A percentile compares a stretch with the other conserved stretches of the same genome.
Conservation (phyloP, 2,329 filamentous ascomycete genomes). For the Aureobasidium sp. region DNA sequence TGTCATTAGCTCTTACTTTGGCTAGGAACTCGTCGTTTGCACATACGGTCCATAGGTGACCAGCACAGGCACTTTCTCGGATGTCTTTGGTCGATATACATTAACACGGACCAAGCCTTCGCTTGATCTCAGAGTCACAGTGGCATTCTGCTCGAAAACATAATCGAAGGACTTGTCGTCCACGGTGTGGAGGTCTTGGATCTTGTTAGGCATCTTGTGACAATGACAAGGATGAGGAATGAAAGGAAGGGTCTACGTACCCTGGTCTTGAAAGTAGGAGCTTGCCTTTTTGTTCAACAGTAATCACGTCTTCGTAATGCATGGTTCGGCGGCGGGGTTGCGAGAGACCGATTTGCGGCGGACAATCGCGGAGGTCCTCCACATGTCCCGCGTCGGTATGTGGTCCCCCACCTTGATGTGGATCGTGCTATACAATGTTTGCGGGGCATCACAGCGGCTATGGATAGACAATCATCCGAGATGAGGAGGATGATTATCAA, state of each 20-base stretch:
- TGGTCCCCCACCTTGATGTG: neutral
- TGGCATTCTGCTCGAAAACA: slow-evolving; percentile 29
- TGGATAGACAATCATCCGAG: neutral
- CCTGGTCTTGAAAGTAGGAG: neutral
- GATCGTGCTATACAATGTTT: neutral
- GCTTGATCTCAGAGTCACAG: slow-evolving; percentile 25
- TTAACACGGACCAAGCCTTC: slow-evolving; percentile 29
- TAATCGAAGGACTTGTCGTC: slow-evolving; percentile 28
- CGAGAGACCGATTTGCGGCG: neutral
- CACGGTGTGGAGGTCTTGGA: slow-evolving; percentile 27
- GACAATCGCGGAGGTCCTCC: slow-evolving; percentile 7
- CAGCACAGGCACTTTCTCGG: slow-evolving; percentile 49
- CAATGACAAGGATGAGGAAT: neutral
- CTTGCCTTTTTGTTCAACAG: slow-evolving; percentile 11
- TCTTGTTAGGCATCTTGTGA: slow-evolving; percentile 27
- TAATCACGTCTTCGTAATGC: neutral
- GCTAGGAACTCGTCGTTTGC: fast-evolving
- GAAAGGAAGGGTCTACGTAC: slow-evolving; percentile 1
- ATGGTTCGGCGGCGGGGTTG: neutral
- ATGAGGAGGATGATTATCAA: neutral
- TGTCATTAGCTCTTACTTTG: neutral
- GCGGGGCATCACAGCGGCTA: neutral
- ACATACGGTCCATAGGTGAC: slow-evolving; percentile 58
- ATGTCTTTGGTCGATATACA: slow-evolving; percentile 29
- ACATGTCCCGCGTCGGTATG: neutral